Base-by-base conservation (phyloP, 352 stramenopile genomes). In the Pythium diclinum region DNA sequence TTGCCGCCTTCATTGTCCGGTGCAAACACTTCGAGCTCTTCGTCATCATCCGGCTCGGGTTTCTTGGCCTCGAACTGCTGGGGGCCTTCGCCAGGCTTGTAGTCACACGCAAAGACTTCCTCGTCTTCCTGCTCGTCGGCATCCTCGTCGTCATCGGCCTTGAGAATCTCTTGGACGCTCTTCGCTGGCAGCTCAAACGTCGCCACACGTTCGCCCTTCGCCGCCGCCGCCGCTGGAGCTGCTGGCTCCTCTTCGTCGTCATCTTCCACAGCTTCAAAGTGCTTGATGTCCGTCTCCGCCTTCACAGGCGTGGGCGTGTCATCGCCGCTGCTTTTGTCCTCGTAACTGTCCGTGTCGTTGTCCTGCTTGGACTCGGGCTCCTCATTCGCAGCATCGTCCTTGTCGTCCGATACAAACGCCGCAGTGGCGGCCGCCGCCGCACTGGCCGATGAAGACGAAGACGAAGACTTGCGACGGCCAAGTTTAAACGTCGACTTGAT, bases 401-500 rank as follows among this genome's bases (percentile, higher is more conserved):
- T 66, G 30, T 79, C 66, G 8, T 71, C 73, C 17, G 65, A 51
- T 10, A 28, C 44, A 30, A 51, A 28, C 19, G 44, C 59, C 6
- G 40, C 52, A 5, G 33, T 32, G 42, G 33, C 47, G 1, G 52
- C 65, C 19, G 47, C 38, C 0, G 53, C 55, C 3, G 55, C 52
- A 38, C 21, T 44, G 7, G n/a, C n/a, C 34, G 58, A 32, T 9
- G 57, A 14, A 3, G 63, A 60, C 5, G 58, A 76, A 34, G 85
- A 81, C 11, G 67, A 74, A 14, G 61, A 69, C 55, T 78, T 77
- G 52, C 69, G 73, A 4, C 62, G 61, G 11, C 78, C 71, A 5
- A 91, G 63, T 32, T 81, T 89, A 16, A 92, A 69, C 25, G 78
- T 88, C 48, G 77, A 90, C 67, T 88, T 90, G 73, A 92, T 77